phyloP scores from a whole-genome alignment of 345 rosid genomes.

The Passiflora organensis region DNA sequence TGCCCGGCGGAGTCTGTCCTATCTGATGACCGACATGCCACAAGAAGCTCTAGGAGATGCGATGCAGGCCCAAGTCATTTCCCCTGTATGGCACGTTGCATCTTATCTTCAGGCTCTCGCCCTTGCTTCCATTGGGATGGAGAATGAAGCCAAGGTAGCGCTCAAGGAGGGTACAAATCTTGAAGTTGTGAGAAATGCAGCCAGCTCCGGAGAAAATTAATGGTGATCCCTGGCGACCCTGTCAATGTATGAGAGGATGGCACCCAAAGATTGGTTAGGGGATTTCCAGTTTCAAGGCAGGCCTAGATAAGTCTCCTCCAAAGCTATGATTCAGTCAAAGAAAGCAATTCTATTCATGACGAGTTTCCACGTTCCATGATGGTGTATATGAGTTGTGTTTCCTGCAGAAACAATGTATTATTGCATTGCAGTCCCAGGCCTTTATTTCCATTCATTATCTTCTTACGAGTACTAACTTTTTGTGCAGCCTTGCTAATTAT shows the following conservation, averaged over 20 bases:
- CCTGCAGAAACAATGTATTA: background rate
- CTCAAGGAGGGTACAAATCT: constrained; percentile 70
- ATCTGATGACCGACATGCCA: constrained; percentile 72
- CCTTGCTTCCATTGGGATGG: constrained; percentile 56
- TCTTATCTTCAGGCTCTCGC: constrained; percentile 84
- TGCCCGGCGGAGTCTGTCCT: constrained; percentile 75
- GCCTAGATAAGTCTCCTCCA: constrained; percentile 1
- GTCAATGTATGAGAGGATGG: constrained; percentile 7
- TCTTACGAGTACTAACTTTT: too few relatives aligned
- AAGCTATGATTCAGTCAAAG: constrained; percentile 7
- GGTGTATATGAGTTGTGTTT: constrained; percentile 5
- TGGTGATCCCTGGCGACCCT: constrained; percentile 6
- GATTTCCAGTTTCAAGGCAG: constrained; percentile 3
- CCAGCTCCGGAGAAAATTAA: constrained; percentile 24
- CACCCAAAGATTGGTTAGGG: constrained; percentile 7
- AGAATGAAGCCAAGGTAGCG: constrained; percentile 62
- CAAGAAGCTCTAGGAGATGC: constrained; percentile 77
- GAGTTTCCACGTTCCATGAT: background rate
- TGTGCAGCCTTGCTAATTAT: too few relatives aligned
- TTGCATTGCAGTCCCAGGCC: constrained; percentile 8
- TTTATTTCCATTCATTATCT: background rate
- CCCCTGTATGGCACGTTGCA: constrained; percentile 83
- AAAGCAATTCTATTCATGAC: constrained; percentile 7
- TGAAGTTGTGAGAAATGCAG: constrained; percentile 46
- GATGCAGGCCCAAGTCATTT: constrained; percentile 81